Base-by-base conservation (phyloP, 345 rosid genomes). In the Tarenaya hassleriana region DNA sequence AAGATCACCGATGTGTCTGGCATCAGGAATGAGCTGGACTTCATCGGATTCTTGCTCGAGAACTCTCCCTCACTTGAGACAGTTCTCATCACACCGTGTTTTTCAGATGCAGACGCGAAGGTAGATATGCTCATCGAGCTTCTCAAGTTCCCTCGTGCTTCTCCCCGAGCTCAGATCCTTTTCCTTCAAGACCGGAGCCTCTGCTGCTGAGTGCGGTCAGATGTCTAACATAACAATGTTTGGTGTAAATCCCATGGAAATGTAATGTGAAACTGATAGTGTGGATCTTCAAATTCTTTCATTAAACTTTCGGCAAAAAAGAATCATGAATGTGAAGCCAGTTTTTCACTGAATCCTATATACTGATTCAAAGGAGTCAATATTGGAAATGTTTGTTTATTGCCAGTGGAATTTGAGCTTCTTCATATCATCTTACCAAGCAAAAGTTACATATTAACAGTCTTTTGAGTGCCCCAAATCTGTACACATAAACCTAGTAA, bases 1-100 rank as follows among this genome's bases (percentile, higher is more conserved):
- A 92, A 74, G 78, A 70, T 88, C 74, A 74, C 90, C 3, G 94
- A 85, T 15, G 63, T 81, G 42, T 80, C 75, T 31, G 92, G 84
- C 13, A 77, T 79, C 50, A 90, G 75, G 5, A 78, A 83, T 17
- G 98, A 92, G 73, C 69, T 92, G 86, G 83, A 81, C 52, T 72
- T 92, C 39, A 69, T 88, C 63, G 85, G 78, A 66, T 85, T 81
- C 62, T 70, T 88, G 68, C 82, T 92, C 16, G 77, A 69, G 13
- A 81, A 73, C 56, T 81, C 98, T 3, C 94, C 86, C 0, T 73
- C 39, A 40, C 77, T 92, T 2, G 78, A 85, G 77, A 63, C 57
- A 13, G 55, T 88, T 75, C 68, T 71, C 10, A 75, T 92, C 45
- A 58, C 79, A 38, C 80, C 91, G 33, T 69, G 74, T 69, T 60